phyloP scores from a whole-genome alignment of 805 yeast species.

The Kuraishia borneana region DNA sequence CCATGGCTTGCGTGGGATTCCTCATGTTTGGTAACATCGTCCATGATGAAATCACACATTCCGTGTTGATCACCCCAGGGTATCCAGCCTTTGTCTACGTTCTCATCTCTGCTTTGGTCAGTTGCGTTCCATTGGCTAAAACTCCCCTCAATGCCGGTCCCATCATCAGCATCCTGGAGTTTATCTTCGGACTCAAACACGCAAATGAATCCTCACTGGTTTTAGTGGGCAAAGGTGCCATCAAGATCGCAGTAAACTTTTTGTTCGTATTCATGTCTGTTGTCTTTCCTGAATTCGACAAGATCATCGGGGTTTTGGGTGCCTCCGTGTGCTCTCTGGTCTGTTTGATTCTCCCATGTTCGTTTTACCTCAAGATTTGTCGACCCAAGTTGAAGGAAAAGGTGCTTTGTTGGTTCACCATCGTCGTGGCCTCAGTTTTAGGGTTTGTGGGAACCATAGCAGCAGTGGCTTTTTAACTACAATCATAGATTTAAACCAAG shows the following conservation, averaged over 20 bases:
- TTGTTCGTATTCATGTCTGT: constrained; percentile 58
- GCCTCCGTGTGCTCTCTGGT: constrained; percentile 72
- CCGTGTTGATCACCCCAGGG: constrained; percentile 51
- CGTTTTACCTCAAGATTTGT: constrained; percentile 61
- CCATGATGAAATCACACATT: constrained; percentile 68
- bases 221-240: constrained; percentile 9
- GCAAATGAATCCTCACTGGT: constrained; percentile 2
- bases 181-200: constrained; percentile 14
- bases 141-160: constrained; percentile 84
- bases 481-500: not conserved
- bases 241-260: constrained; percentile 45
- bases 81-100: constrained; percentile 54
- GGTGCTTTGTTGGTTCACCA: constrained; percentile 30
- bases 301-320: constrained; percentile 74
- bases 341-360: constrained; percentile 71
- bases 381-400: constrained; percentile 31
- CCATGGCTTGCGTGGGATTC: constrained; percentile 57
- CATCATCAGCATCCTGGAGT: constrained; percentile 67
- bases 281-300: constrained; percentile 73
- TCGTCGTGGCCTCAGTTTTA: constrained; percentile 32
- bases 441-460: constrained; percentile 58
- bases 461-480: constrained; percentile 16
- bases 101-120: constrained; percentile 55
- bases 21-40: constrained; percentile 71
- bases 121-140: constrained; percentile 76